Conservation (phyloP, 768 basidiomycete genomes). For the Collybiopsis luxurians region DNA sequence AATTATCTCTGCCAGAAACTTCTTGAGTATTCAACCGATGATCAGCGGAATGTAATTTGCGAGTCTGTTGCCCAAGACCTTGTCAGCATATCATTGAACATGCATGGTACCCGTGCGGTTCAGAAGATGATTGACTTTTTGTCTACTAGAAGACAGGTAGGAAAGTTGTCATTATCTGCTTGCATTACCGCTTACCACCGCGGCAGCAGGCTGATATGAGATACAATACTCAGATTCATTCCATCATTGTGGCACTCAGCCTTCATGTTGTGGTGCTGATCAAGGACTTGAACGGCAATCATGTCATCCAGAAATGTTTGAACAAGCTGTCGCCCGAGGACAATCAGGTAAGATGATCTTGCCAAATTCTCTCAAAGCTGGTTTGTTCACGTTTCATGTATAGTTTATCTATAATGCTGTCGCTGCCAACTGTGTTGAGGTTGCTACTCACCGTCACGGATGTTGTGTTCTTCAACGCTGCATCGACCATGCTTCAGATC, state of each 20-base stretch:
- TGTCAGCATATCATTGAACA: conserved; percentile 97
- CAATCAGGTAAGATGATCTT: conserved; percentile 68
- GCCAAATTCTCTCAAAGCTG: background rate
- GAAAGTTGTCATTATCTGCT: conserved; percentile 31
- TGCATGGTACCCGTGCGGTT: conserved; percentile 99
- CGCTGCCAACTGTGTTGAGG: conserved; percentile 97
- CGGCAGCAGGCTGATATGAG: conserved; percentile 70
- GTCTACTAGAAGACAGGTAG: conserved; percentile 89
- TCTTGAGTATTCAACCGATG: conserved; percentile 94
- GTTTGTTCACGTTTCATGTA: background rate
- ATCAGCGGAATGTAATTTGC: conserved; percentile 95
- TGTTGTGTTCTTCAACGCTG: conserved; percentile 98
- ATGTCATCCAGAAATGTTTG: conserved; percentile 98
- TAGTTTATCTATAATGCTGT: conserved; percentile 99
- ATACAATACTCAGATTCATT: conserved; percentile 91
- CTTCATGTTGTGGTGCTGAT: conserved; percentile 98
- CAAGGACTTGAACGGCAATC: conserved; percentile 97
- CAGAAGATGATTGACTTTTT: conserved; percentile 99
- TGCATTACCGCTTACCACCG: conserved; percentile 50
- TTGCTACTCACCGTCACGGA: conserved; percentile 96
- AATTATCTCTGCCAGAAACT: conserved; percentile 99
- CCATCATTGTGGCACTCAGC: conserved; percentile 94
- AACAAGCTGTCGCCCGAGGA: conserved; percentile 98
- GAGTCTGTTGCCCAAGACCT: conserved; percentile 97
- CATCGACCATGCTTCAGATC: conserved; percentile 96